Conservation (phyloP, 306 rosid genomes). For the Malus domestica region ASM211411v1 NC_041795.1:35547001-35547500, state of each 20-base stretch:
- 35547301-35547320: background rate
- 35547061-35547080: conserved; percentile 93
- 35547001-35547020: conserved; percentile 57
- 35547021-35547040: conserved; percentile 76
- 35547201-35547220: background rate
- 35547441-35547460: background rate
- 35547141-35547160: background rate
- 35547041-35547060: conserved; percentile 73
- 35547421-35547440: background rate
- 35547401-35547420: background rate
- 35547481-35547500: conserved; percentile 1
- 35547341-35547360: background rate
- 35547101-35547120: background rate
- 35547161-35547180: conserved; percentile 10
- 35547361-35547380: conserved; percentile 36
- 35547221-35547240: background rate
- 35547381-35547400: background rate
- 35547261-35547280: background rate
- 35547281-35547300: background rate
- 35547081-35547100: conserved; percentile 99
- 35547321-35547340: conserved; percentile 17
- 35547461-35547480: background rate
- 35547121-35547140: conserved; percentile 14
- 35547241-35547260: conserved; percentile 15
- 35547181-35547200: conserved; percentile 9